A percentile compares a stretch with the other conserved stretches of the same genome.
Conservation (phyloP, 805 yeast genomes). For the Candida methanosorbosa region DNA sequence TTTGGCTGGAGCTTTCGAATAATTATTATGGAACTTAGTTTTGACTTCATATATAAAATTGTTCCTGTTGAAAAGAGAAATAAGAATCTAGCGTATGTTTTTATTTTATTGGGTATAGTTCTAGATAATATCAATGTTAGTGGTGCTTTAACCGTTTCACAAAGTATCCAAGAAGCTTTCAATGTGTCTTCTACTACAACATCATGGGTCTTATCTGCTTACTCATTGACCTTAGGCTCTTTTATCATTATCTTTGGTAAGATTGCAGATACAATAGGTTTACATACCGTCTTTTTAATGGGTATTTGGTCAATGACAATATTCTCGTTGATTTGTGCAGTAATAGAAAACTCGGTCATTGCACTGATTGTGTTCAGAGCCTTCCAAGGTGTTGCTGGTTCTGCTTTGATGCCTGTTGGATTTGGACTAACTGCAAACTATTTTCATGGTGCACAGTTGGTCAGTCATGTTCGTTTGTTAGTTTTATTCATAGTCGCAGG, state of each 20-base stretch:
- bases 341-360: conserved; percentile 23
- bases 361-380: conserved; percentile 34
- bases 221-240: conserved; percentile 35
- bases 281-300: conserved; percentile 20
- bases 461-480: conserved; percentile 6
- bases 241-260: conserved; percentile 36
- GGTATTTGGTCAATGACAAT: conserved; percentile 11
- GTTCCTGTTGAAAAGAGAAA: no score
- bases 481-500: conserved; percentile 13
- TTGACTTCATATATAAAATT: no score
- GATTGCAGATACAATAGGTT: conserved; percentile 33
- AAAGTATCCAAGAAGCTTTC: conserved; percentile 27
- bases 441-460: conserved; percentile 10
- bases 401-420: conserved; percentile 29
- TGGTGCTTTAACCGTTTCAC: conserved; percentile 13
- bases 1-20: no score
- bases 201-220: conserved; percentile 34
- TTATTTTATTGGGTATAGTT: background rate
- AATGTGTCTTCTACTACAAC: conserved; percentile 26
- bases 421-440: conserved; percentile 15
- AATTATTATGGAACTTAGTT: no score
- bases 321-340: conserved; percentile 25
- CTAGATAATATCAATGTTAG: conserved; percentile 20
- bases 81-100: background rate
- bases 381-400: conserved; percentile 35